A percentile compares a stretch with the other conserved stretches of the same genome.
Evolutionary conservation across 805 yeast genomes (phyloP).

Genomic region (Hanseniaspora meyeri): DNA sequence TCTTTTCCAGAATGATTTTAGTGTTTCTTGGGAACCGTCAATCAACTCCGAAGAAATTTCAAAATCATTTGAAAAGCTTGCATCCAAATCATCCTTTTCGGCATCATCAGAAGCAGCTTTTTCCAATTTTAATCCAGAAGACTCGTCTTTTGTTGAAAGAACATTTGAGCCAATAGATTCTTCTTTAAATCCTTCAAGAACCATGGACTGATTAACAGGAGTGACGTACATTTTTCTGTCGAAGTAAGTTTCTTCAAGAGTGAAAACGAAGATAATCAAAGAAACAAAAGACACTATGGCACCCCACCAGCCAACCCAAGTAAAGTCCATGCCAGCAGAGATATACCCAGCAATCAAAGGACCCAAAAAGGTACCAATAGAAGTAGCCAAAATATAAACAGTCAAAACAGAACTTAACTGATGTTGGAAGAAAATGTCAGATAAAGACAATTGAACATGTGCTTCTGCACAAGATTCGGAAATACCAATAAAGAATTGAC

Average conservation of each 20-base stretch:
- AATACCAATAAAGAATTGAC: slow-evolving; percentile 66
- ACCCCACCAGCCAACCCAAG: slow-evolving; percentile 71
- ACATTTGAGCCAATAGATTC: not conserved
- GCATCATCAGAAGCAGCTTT: not conserved
- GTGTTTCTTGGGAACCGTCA: slow-evolving; percentile 34
- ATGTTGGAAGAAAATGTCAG: slow-evolving; percentile 68
- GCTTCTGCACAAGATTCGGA: slow-evolving; percentile 69
- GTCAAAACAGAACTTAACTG: slow-evolving; percentile 65
- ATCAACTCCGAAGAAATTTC: slow-evolving; percentile 16
- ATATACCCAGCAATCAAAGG: slow-evolving; percentile 68
- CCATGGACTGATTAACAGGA: slow-evolving; percentile 20
- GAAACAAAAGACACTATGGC: slow-evolving; percentile 53
- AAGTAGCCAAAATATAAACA: slow-evolving; percentile 58
- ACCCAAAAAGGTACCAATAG: slow-evolving; percentile 67
- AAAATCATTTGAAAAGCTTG: not conserved
- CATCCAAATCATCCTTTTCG: not conserved
- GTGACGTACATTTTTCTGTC: slow-evolving; percentile 38
- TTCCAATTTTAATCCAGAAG: not conserved
- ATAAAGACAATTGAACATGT: slow-evolving; percentile 51
- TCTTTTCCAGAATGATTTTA: slow-evolving; percentile 34
- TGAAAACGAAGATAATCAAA: slow-evolving; percentile 41
- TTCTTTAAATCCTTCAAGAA: not conserved
- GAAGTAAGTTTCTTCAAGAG: slow-evolving; percentile 60
- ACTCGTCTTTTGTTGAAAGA: not conserved
- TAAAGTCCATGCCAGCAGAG: slow-evolving; percentile 44